These are phyloP conservation scores for Nigrograna mackinnonii DNA, from an alignment of 2,329 filamentous ascomycete genomes.

Conservation along the genomic window DNA sequence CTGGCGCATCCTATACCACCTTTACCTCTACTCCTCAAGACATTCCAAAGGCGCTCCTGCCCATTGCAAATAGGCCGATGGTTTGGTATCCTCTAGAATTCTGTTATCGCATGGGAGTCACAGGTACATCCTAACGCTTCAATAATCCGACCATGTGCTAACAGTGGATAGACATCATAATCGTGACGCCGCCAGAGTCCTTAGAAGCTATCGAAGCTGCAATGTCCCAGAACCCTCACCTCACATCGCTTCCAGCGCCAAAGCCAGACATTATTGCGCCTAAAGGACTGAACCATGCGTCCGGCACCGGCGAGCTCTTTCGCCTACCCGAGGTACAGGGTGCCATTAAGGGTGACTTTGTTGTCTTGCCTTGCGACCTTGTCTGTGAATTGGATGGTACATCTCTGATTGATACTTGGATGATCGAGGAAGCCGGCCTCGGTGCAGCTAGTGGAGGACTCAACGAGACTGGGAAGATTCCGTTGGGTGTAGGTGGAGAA, in stretches of 20 bases:
- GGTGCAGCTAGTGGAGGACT: constrained; percentile 59
- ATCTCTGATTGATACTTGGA: constrained; percentile 86
- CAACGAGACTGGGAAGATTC: constrained; percentile 47
- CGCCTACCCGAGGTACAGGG: constrained; percentile 79
- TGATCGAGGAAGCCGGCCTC: constrained; percentile 77
- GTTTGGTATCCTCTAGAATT: constrained; percentile 88
- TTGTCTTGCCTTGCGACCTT: constrained; percentile 90
- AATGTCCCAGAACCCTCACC: constrained; percentile 75
- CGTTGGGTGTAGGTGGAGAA: constrained; percentile 57
- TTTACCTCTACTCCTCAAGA: constrained; percentile 81
- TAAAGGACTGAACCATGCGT: constrained; percentile 75
- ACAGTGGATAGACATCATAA: constrained; percentile 51
- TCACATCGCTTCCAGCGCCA: constrained; percentile 73
- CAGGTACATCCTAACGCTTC: constrained; percentile 55
- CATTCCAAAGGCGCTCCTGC: constrained; percentile 79
- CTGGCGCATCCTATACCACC: constrained; percentile 79
- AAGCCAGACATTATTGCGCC: constrained; percentile 79
- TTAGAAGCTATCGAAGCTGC: constrained; percentile 69
- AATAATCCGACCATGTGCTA: not conserved
- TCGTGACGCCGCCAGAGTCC: constrained; percentile 62
- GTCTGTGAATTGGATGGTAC: constrained; percentile 88
- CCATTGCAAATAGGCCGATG: constrained; percentile 85
- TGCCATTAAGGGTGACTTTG: constrained; percentile 82
- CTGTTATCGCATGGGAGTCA: constrained; percentile 80
- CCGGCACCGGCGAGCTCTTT: constrained; percentile 86